Conservation (phyloP, 2,329 filamentous ascomycete species). For the Pseudogymnoascus sp. region DNA sequence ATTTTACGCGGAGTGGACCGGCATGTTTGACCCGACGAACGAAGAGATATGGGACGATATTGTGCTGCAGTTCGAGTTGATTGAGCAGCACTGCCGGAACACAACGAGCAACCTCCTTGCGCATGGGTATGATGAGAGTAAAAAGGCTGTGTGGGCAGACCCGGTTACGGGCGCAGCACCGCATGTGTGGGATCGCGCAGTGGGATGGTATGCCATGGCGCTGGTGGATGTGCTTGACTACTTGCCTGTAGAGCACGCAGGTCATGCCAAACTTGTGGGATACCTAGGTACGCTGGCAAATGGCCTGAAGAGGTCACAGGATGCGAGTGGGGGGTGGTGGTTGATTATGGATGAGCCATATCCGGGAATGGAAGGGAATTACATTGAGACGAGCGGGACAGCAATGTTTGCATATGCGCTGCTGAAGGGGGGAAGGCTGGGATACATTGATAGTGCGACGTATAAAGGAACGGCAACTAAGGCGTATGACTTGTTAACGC, state of each 20-base stretch:
- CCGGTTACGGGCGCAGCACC: slow-evolving; percentile 30
- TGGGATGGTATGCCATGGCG: slow-evolving; percentile 34
- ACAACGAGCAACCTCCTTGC: slow-evolving; percentile 26
- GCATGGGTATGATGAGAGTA: slow-evolving; percentile 32
- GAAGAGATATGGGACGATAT: slow-evolving; percentile 26
- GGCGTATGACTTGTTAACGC: slow-evolving; percentile 19
- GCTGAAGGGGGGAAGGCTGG: slow-evolving; percentile 32
- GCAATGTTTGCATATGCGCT: slow-evolving; percentile 35
- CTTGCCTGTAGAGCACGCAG: slow-evolving; percentile 20
- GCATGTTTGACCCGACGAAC: slow-evolving; percentile 22
- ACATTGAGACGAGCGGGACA: slow-evolving; percentile 32
- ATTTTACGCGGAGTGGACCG: slow-evolving; percentile 26
- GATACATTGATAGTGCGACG: slow-evolving; percentile 24
- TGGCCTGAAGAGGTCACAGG: slow-evolving; percentile 17
- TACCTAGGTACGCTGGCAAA: slow-evolving; percentile 13
- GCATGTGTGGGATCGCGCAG: slow-evolving; percentile 32
- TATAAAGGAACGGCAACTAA: slow-evolving; percentile 16
- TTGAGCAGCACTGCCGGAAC: slow-evolving; percentile 21
- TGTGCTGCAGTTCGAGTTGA: slow-evolving; percentile 23
- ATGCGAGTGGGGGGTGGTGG: slow-evolving; percentile 33
- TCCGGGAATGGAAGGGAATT: slow-evolving; percentile 27
- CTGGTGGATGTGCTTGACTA: slow-evolving; percentile 32
- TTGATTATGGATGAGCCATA: slow-evolving; percentile 27
- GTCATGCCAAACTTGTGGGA: slow-evolving; percentile 11
- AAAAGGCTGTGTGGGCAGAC: slow-evolving; percentile 31